Base-by-base conservation (phyloP, 352 stramenopile genomes). In the Phytopythium kandeliae region DNA sequence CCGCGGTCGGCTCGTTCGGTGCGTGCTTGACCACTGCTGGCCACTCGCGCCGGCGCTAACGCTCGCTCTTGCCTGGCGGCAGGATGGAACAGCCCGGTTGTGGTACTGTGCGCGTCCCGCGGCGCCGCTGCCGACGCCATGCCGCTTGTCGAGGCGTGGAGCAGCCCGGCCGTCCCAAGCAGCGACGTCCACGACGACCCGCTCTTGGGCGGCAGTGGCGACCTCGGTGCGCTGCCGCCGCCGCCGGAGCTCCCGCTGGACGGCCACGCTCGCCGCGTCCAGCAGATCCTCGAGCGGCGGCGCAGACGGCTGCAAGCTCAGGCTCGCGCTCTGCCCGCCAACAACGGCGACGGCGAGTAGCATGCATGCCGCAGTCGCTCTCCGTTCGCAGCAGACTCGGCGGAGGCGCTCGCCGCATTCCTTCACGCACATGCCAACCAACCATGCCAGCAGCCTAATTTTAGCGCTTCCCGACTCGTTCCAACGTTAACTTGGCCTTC, bases 1-100 rank as follows among this genome's bases (percentile, higher is more conserved):
- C 77, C 25, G 81, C 81, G 30, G 53, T 89, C 31, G 78, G 65
- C 31, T 80, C 68, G 25, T 88, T 86, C 36, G 74, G 81, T 73
- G 59, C 48, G 48, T 31, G 25, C 2, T 31, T 9, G 28, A 10
- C 28, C n/a, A n/a, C n/a, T n/a, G n/a, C n/a, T n/a, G n/a, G n/a
- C n/a, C n/a, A n/a, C n/a, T n/a, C n/a, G n/a, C n/a, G n/a, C n/a
- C n/a, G n/a, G n/a, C n/a, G n/a, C n/a, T n/a, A 48, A 31, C 28
- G 22, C 17, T 24, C 4, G 5, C 6, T 19, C 13, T 31, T 21
- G n/a, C 8, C 30, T 46, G 4, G 19, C 10, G 63, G 24, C 24
- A 82, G 71, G 72, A n/a, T 62, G 62, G 8, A 78, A 71, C 51
- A 66, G 83, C 24, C 74, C 78, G 13, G 74, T 90, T 37, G 69